phyloP scores from a whole-genome alignment of 257 asterid genomes.

The Mitragyna speciosa region DNA sequence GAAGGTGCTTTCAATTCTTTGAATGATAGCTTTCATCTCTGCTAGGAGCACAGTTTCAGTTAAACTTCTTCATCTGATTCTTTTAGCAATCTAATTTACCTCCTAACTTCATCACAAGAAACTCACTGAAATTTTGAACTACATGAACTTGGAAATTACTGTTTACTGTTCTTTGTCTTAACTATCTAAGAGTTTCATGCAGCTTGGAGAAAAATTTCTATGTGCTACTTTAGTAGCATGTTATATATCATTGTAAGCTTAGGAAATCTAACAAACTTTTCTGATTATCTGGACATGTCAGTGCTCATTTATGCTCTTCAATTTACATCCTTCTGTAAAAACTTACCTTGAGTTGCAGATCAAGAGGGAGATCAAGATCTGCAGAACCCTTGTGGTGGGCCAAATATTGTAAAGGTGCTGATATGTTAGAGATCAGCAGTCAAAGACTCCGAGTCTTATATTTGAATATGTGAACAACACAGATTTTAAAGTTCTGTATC shows the following conservation, averaged over 20 bases:
- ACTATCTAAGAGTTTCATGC: neutral
- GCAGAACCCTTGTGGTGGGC: slow-evolving; percentile 90
- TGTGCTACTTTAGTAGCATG: neutral
- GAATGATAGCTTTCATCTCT: neutral
- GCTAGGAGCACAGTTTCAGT: neutral
- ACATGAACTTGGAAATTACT: neutral
- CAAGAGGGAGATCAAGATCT: slow-evolving; percentile 92
- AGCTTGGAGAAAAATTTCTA: neutral
- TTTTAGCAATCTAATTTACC: neutral
- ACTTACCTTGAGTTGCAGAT: slow-evolving; percentile 55
- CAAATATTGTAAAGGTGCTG: slow-evolving; percentile 90
- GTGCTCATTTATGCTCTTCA: neutral
- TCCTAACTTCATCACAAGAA: neutral
- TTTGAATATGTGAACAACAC: slow-evolving; percentile 89
- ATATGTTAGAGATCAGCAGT: slow-evolving; percentile 88
- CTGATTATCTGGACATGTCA: neutral
- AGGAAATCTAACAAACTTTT: neutral
- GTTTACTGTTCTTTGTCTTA: neutral
- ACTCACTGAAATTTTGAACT: neutral
- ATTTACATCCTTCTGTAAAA: neutral
- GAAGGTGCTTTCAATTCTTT: neutral
- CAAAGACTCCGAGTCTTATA: slow-evolving; percentile 90
- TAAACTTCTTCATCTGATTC: neutral
- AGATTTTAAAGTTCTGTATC: slow-evolving; percentile 85
- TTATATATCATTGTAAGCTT: neutral